Evolutionary conservation across 208 protist species (phyloP).

Genomic region (Trichomonas vaginalis): DNA sequence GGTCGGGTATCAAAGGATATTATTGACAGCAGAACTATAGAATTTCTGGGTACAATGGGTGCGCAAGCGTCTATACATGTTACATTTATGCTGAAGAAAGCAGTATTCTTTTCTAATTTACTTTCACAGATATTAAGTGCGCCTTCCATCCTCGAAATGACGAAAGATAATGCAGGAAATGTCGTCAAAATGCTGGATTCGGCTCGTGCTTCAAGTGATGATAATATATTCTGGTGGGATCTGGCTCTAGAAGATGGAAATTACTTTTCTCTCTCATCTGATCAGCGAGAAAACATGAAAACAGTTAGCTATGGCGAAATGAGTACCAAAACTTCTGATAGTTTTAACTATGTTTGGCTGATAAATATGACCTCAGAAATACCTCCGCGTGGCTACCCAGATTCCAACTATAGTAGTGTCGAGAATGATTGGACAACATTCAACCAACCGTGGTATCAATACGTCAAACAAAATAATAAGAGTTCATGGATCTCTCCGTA

Average conservation of each 20-base stretch:
- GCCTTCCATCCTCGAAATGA: not conserved
- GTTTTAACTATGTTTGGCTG: not conserved
- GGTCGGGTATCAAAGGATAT: not conserved
- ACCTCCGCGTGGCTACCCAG: not conserved
- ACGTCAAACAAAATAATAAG: not conserved
- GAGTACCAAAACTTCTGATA: not conserved
- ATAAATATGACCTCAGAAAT: not conserved
- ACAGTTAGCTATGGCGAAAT: not conserved
- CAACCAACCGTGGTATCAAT: not conserved
- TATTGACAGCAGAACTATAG: not conserved
- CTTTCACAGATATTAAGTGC: not conserved
- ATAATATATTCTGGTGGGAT: not conserved
- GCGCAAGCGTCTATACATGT: not conserved
- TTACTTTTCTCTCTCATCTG: not conserved
- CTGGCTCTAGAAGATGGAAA: not conserved
- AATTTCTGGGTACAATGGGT: not conserved
- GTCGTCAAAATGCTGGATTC: not conserved
- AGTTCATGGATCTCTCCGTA: not conserved
- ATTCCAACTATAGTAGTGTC: not conserved
- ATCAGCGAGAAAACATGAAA: not conserved
- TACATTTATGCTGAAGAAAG: not conserved
- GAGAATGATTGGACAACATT: not conserved
- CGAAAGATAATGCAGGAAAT: not conserved
- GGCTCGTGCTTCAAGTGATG: not conserved
- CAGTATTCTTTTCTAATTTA: not conserved